Evolutionary conservation across 2,329 filamentous ascomycete genomes (phyloP).

Genomic region (Alternaria arbusti): DNA sequence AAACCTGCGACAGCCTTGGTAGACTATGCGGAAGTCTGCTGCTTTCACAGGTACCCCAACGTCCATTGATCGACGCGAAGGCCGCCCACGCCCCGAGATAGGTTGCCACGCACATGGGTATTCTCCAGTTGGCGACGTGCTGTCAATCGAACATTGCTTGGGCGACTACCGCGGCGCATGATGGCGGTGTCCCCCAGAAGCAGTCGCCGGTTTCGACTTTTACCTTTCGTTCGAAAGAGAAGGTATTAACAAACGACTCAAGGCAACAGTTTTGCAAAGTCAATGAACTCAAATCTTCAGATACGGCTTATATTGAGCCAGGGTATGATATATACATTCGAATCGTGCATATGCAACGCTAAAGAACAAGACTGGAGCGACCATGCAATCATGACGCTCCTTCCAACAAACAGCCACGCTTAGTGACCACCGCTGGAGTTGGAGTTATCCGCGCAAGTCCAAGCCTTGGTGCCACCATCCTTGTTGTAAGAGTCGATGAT

Average conservation of each 20-base stretch:
- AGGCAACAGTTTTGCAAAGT: background rate
- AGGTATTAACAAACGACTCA: background rate
- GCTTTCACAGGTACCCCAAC: no score
- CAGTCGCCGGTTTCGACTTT: background rate
- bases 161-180: background rate
- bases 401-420: background rate
- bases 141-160: background rate
- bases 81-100: background rate
- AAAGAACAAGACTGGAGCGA: background rate
- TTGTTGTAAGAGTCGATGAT: slow-evolving; percentile 35
- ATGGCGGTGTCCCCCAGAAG: background rate
- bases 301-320: background rate
- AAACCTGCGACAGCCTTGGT: no score
- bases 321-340: background rate
- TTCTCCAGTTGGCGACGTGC: background rate
- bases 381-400: background rate
- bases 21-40: no score
- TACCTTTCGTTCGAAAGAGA: background rate
- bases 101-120: background rate
- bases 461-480: slow-evolving; percentile 29
- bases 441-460: slow-evolving; percentile 37
- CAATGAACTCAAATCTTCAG: background rate
- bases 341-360: slow-evolving; percentile 2
- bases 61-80: background rate
- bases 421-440: slow-evolving; percentile 18